phyloP scores from a whole-genome alignment of 208 protist genomes.

The Leishmania tropica region DNA sequence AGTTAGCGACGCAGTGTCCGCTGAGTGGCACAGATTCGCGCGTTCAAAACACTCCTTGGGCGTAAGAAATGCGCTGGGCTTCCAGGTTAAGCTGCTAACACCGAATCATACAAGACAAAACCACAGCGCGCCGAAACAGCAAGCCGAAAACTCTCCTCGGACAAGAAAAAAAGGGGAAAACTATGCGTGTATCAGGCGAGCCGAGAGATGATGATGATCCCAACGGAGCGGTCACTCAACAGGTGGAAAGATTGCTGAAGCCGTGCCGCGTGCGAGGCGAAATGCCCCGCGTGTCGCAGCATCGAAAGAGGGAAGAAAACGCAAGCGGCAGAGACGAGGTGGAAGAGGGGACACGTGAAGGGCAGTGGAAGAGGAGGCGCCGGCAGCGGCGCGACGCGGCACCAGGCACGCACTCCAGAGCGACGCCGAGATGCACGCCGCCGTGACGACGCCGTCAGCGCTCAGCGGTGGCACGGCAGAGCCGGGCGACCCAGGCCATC shows the following conservation, averaged over 20 bases:
- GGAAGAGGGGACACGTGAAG: background rate
- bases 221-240: too few relatives aligned
- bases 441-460: background rate
- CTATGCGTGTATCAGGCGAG: too few relatives aligned
- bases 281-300: accelerated
- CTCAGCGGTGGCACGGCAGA: background rate
- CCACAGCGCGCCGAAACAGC: too few relatives aligned
- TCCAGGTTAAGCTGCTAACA: background rate
- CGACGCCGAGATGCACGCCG: background rate
- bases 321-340: background rate
- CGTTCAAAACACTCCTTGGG: too few relatives aligned
- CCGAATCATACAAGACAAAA: too few relatives aligned
- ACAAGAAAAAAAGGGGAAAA: too few relatives aligned
- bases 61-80: background rate
- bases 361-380: background rate
- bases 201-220: too few relatives aligned
- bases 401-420: background rate
- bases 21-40: background rate
- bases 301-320: background rate
- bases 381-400: background rate
- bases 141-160: too few relatives aligned
- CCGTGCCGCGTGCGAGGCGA: too few relatives aligned
- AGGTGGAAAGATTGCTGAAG: too few relatives aligned
- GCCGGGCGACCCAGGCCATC: background rate
- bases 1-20: conserved; percentile 3